Evolutionary conservation across 345 rosid species (phyloP).

Genomic region (Pistacia integerrima): DNA sequence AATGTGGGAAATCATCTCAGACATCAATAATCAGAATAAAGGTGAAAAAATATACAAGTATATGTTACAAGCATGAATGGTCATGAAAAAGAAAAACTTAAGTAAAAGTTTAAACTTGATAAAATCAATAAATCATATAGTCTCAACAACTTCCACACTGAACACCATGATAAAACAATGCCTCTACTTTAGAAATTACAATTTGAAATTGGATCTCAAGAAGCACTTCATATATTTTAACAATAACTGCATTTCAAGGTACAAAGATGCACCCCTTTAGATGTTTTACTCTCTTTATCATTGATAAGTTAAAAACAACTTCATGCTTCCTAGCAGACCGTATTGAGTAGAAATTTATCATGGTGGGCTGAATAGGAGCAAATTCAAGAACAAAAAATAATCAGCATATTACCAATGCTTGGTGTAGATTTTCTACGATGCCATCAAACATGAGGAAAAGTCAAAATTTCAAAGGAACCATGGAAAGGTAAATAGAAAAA

Average conservation of each 20-base stretch:
- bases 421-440: background rate
- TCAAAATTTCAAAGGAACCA: no score
- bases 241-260: background rate
- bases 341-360: background rate
- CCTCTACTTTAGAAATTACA: background rate
- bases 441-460: background rate
- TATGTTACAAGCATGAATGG: background rate
- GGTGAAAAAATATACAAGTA: background rate
- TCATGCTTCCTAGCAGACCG: background rate
- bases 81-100: no score
- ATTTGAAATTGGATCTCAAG: background rate
- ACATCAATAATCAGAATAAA: constrained; percentile 5
- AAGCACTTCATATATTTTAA: background rate
- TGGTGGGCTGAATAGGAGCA: background rate
- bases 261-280: background rate
- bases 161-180: background rate
- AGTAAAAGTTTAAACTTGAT: background rate
- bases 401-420: background rate
- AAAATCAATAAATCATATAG: background rate
- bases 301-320: background rate
- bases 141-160: background rate
- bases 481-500: no score
- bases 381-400: background rate
- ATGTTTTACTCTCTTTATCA: background rate
- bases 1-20: constrained; percentile 23